These are phyloP conservation scores for Eucalyptus pauciflora DNA, from an alignment of 345 rosid genomes.

Conservation along the genomic window DNA sequence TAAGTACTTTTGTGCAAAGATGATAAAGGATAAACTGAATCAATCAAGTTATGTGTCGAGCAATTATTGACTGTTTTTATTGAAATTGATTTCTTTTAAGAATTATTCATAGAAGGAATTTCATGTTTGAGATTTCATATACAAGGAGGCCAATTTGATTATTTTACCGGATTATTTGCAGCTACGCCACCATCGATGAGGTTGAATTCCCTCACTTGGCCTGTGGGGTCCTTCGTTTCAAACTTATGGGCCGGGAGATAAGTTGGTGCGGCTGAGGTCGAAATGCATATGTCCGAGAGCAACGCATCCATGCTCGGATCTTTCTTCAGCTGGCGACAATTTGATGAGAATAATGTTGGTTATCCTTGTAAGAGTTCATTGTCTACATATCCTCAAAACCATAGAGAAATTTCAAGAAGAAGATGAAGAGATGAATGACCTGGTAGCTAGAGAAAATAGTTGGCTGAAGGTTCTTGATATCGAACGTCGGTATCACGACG, in stretches of 20 bases:
- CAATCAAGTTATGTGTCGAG: not conserved
- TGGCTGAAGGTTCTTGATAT: constrained; percentile 27
- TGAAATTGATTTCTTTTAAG: not conserved
- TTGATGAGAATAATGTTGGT: not conserved
- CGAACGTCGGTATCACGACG: constrained; percentile 25
- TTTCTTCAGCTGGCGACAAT: not conserved
- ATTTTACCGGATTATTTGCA: constrained; percentile 41
- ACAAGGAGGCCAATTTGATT: not conserved
- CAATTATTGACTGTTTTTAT: not conserved
- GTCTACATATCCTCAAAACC: not conserved
- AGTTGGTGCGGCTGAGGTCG: constrained; percentile 56
- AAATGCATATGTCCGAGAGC: constrained; percentile 39
- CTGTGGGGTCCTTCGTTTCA: constrained; percentile 3
- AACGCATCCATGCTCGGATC: constrained; percentile 16
- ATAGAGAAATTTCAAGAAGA: not conserved
- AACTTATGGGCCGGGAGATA: constrained; percentile 37
- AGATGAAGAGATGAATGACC: not conserved
- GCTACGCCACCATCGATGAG: constrained; percentile 44
- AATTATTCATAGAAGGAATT: not conserved
- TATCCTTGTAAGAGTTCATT: not conserved
- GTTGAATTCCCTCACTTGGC: constrained; percentile 16
- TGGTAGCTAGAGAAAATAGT: constrained; percentile 15
- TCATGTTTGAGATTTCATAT: not conserved
- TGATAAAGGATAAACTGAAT: not conserved
- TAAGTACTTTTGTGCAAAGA: not conserved